Evolutionary conservation across 179 eudicot genomes (phyloP).

Genomic region (Vitellaria paradoxa): DNA sequence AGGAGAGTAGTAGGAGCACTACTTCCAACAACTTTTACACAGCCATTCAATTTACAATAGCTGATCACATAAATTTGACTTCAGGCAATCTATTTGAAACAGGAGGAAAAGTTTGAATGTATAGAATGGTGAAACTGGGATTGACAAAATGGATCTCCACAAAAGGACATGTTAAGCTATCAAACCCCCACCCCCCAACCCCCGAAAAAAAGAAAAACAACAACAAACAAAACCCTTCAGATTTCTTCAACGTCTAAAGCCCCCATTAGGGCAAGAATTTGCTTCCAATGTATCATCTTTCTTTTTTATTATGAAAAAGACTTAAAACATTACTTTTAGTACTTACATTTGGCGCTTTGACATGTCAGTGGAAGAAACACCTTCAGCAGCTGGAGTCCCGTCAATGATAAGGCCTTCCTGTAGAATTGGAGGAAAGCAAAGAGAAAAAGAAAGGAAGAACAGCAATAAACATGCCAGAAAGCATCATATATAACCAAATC

Average conservation of each 20-base stretch:
- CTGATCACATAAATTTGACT: background rate
- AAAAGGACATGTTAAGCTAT: background rate
- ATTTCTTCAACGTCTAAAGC: background rate
- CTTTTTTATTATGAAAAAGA: background rate
- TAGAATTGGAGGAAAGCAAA: background rate
- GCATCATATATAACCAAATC: background rate
- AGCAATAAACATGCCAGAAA: background rate
- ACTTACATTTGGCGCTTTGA: constrained; percentile 83
- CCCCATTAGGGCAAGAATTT: background rate
- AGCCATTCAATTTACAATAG: background rate
- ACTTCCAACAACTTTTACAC: background rate
- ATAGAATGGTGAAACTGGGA: background rate
- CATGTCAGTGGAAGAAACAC: constrained; percentile 84
- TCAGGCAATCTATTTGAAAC: background rate
- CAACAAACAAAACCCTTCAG: background rate
- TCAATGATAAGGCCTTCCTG: constrained; percentile 93
- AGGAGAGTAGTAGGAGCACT: background rate
- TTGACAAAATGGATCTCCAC: background rate
- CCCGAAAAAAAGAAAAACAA: too few relatives aligned
- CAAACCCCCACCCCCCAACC: too few relatives aligned
- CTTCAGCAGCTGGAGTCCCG: constrained; percentile 94
- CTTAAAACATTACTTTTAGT: background rate
- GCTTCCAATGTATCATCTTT: background rate
- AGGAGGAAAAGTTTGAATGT: background rate
- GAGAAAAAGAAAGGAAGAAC: constrained; percentile 12